These are phyloP conservation scores for Citrus glauca DNA, from an alignment of 345 rosid species.

Conservation along the genomic window DNA sequence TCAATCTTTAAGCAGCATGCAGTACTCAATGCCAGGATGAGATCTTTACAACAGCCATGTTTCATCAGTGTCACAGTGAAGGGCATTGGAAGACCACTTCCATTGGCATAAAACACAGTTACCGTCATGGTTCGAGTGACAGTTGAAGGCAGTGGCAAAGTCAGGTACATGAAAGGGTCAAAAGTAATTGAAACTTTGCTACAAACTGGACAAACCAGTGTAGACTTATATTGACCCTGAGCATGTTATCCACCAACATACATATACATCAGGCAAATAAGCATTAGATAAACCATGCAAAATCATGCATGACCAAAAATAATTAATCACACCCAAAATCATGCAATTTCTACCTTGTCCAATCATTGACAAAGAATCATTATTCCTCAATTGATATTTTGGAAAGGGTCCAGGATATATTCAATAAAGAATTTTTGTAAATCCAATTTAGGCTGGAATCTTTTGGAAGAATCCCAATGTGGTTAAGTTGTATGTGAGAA, in stretches of 20 bases:
- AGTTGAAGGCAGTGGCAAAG: conserved; percentile 87
- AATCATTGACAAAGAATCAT: not conserved
- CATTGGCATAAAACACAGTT: conserved; percentile 72
- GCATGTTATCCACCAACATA: conserved; percentile 17
- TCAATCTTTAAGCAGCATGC: conserved; percentile 78
- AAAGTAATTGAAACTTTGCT: conserved; percentile 82
- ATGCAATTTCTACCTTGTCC: not conserved
- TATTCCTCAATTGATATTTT: not conserved
- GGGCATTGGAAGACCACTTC: conserved; percentile 71
- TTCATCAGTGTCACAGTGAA: conserved; percentile 70
- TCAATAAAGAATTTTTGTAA: not conserved
- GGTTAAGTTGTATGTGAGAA: not conserved
- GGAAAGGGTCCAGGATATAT: not conserved
- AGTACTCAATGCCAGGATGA: conserved; percentile 53
- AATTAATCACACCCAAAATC: not conserved
- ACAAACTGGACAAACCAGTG: conserved; percentile 86
- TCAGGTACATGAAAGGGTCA: conserved; percentile 94
- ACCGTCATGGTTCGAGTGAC: conserved; percentile 80
- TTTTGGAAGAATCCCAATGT: not conserved
- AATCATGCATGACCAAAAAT: not conserved
- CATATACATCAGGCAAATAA: conserved; percentile 10
- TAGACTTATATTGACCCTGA: conserved; percentile 98
- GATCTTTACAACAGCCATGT: conserved; percentile 74
- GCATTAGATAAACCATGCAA: not conserved
- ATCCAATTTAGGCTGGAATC: not conserved